These are phyloP conservation scores for Claviceps monticola DNA, from an alignment of 2,329 filamentous ascomycete genomes.

Conservation along the genomic window DNA sequence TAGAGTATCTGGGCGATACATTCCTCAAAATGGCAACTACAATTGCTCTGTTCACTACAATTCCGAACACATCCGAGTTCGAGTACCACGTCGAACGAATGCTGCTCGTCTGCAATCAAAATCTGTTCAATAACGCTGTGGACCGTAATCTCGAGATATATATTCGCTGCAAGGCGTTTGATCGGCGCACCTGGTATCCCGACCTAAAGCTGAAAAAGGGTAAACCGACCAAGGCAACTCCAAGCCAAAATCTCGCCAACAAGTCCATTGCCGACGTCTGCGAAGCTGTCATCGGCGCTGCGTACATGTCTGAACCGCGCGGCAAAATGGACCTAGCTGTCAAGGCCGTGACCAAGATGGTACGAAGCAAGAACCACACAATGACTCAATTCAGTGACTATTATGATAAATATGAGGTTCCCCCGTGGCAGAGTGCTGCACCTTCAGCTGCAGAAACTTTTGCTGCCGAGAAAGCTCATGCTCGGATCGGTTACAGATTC, in stretches of 20 bases:
- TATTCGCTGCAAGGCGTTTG: constrained; percentile 72
- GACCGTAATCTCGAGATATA: constrained; percentile 55
- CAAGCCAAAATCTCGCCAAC: constrained; percentile 58
- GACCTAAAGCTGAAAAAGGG: constrained; percentile 60
- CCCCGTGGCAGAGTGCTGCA: constrained; percentile 52
- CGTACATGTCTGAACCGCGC: constrained; percentile 38
- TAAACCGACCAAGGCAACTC: constrained; percentile 36
- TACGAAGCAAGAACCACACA: constrained; percentile 53
- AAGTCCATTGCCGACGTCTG: constrained; percentile 92
- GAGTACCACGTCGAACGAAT: constrained; percentile 85
- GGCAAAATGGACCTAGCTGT: constrained; percentile 43
- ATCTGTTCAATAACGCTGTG: constrained; percentile 65
- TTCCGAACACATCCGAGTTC: constrained; percentile 68
- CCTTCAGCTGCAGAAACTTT: constrained; percentile 55
- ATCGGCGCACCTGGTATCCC: constrained; percentile 79
- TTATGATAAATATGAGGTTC: constrained; percentile 50
- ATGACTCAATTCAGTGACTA: constrained; percentile 64
- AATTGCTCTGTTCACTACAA: constrained; percentile 66
- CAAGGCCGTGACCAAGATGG: constrained; percentile 52
- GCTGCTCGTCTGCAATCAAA: constrained; percentile 81
- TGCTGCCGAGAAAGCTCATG: constrained; percentile 49
- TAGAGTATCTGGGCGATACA: constrained; percentile 86
- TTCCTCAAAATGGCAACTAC: constrained; percentile 95
- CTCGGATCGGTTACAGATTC: constrained; percentile 50
- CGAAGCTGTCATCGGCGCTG: constrained; percentile 84